Percentiles rank a stretch among this genome's conserved stretches.
These are phyloP conservation scores for Plantago ovata DNA, from an alignment of 257 asterid species.

Conservation along the genomic window DNA sequence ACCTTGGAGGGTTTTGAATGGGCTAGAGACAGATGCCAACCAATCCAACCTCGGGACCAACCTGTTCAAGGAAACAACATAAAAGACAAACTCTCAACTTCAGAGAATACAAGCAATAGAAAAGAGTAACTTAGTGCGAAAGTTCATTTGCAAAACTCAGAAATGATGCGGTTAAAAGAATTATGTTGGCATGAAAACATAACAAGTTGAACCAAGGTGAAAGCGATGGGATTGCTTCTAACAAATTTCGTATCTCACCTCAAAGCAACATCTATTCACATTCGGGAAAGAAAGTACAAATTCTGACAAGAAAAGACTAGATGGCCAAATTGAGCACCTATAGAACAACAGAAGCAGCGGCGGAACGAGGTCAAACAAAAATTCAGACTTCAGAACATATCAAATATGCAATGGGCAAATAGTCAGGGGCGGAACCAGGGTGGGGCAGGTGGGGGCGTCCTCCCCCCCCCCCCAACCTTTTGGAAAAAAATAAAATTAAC, in stretches of 20 bases:
- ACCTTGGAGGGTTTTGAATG: slow-evolving; percentile 78
- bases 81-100: slow-evolving; percentile 3
- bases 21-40: slow-evolving; percentile 82
- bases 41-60: slow-evolving; percentile 93
- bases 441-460: too few relatives aligned
- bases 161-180: too few relatives aligned
- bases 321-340: slow-evolving; percentile 97
- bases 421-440: too few relatives aligned
- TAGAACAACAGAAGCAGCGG: slow-evolving; percentile 8
- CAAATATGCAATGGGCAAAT: not conserved
- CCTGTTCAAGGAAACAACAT: slow-evolving; percentile 40
- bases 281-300: slow-evolving; percentile 88
- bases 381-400: not conserved
- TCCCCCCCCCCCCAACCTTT: too few relatives aligned
- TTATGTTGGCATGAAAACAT: not conserved
- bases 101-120: not conserved
- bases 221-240: slow-evolving; percentile 7
- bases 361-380: slow-evolving; percentile 11
- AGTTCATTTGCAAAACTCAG: not conserved
- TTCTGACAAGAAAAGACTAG: slow-evolving; percentile 90
- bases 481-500: too few relatives aligned
- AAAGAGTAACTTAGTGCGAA: not conserved
- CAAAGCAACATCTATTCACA: slow-evolving; percentile 70
- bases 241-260: slow-evolving; percentile 52
- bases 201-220: slow-evolving; percentile 3